These are phyloP conservation scores for Lepraria neglecta DNA, from an alignment of 495 filamentous ascomycete species.

Conservation along the genomic window DNA sequence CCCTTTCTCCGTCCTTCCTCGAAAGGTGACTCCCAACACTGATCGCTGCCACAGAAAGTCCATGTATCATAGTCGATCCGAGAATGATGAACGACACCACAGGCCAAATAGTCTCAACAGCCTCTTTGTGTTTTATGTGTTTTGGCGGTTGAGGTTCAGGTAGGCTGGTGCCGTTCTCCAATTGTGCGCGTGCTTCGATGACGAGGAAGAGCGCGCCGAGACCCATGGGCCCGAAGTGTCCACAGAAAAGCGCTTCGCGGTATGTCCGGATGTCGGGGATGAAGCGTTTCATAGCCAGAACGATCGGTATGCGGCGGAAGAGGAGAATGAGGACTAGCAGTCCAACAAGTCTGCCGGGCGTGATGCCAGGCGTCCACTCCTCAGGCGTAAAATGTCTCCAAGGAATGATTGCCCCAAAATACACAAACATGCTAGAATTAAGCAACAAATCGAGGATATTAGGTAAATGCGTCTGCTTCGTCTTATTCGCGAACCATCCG, in stretches of 20 bases:
- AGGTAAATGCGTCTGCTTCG: constrained; percentile 35
- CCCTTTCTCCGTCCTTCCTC: constrained; percentile 35
- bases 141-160: constrained; percentile 36
- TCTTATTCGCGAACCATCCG: constrained; percentile 44
- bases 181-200: constrained; percentile 43
- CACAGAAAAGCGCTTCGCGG: constrained; percentile 45
- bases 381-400: constrained; percentile 37
- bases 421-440: constrained; percentile 46
- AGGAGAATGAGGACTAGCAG: constrained; percentile 40
- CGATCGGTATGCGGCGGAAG: constrained; percentile 44
- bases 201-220: constrained; percentile 46
- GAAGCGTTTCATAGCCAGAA: constrained; percentile 37
- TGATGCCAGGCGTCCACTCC: constrained; percentile 32
- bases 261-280: constrained; percentile 42
- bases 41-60: constrained; percentile 39
- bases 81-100: constrained; percentile 45
- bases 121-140: constrained; percentile 27
- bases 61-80: constrained; percentile 44
- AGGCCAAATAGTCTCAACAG: constrained; percentile 43
- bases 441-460: constrained; percentile 44
- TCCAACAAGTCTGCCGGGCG: constrained; percentile 34
- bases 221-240: constrained; percentile 50
- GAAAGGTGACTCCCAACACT: constrained; percentile 38
- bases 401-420: constrained; percentile 45
- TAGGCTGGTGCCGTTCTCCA: constrained; percentile 37